Base-by-base conservation (phyloP, 2,329 filamentous ascomycete species). In the Neophaeococcomyces aloes region DNA sequence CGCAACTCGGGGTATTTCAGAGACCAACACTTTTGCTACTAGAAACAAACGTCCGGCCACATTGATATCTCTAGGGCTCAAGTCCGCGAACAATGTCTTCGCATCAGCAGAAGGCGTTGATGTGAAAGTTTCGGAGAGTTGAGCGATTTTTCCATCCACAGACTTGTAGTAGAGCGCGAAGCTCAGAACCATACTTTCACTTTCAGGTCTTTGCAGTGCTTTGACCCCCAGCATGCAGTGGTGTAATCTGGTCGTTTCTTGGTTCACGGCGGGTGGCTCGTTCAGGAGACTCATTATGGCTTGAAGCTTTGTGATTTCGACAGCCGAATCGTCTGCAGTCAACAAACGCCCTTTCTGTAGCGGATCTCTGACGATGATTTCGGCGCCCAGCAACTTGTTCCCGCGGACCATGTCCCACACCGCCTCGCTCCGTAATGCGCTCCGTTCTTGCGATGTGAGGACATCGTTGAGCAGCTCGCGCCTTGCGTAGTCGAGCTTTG, bases 251-350 rank as follows among this genome's bases (percentile, higher is more conserved):
- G 81, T 73, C 53, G 86, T 71, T 53, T 83, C 87, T 13, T 76
- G 64, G 7, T 76, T 68, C 3, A 76, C 70, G 15, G 76, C 75
- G 0, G 87, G 88, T n/a, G 81, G 78, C 53, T 85, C 82, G 46
- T 94, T 82, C 35, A 98, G 71, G 56, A 96, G 74, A 62, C 87
- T 94, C 91, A 98, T 98, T 59, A 88, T 78, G 3, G 91, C 93
- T 66, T 98, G 93, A 45, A 96, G 69, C 59, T 80, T 86, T 5
- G 89, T 89, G 52, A 95, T 77, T 46, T 94, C 84, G 21, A 96
- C 83, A 3, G 91, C 85, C 1, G 88, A 94, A 63, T 98, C 91
- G 42, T 95, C 83, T 10, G 85, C 86, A 0, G 88, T 95, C 56
- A 98, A 65, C 21, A 96, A 79, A 35, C 88, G 79, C 7, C 91